A percentile compares a stretch with the other conserved stretches of the same genome.
phyloP scores from a whole-genome alignment of 2,329 filamentous ascomycete genomes.

The Talaromyces rugulosus region DNA sequence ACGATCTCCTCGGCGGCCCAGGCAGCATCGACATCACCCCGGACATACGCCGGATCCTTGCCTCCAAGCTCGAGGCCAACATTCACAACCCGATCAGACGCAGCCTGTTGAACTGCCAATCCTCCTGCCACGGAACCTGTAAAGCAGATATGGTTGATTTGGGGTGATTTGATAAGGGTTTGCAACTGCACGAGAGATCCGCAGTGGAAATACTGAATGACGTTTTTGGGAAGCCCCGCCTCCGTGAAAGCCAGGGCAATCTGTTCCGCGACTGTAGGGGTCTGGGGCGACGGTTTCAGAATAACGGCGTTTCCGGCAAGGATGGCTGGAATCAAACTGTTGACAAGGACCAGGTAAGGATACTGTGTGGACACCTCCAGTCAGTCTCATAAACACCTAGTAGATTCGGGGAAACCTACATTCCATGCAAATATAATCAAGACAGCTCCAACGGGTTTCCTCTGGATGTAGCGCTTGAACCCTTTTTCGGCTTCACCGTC shows the following conservation, averaged over 20 bases:
- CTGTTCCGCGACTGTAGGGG: conserved; percentile 85
- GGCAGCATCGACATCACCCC: conserved; percentile 76
- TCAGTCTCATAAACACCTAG: conserved; percentile 1
- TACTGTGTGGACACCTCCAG: conserved; percentile 56
- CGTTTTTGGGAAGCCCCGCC: conserved; percentile 75
- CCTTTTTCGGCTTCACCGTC: conserved; percentile 79
- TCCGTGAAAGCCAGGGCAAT: conserved; percentile 70
- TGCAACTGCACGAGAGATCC: conserved; percentile 75
- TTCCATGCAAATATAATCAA: conserved; percentile 95
- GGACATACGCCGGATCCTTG: conserved; percentile 89
- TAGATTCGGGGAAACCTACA: conserved; percentile 51
- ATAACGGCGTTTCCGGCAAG: conserved; percentile 88
- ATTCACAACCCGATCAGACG: conserved; percentile 75
- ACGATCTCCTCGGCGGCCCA: conserved; percentile 96
- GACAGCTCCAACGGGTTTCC: conserved; percentile 81
- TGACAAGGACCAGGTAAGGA: conserved; percentile 88
- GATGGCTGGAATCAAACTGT: conserved; percentile 87
- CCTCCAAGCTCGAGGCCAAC: conserved; percentile 90
- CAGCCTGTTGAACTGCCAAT: conserved; percentile 77
- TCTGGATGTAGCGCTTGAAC: conserved; percentile 86
- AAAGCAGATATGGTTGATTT: conserved; percentile 81
- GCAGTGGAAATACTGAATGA: conserved; percentile 89
- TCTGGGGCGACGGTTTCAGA: conserved; percentile 91
- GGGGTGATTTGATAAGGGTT: conserved; percentile 69
- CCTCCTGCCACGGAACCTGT: conserved; percentile 89